These are phyloP conservation scores for Pseudofabraea citricarpa DNA, from an alignment of 2,329 filamentous ascomycete genomes.

Conservation along the genomic window DNA sequence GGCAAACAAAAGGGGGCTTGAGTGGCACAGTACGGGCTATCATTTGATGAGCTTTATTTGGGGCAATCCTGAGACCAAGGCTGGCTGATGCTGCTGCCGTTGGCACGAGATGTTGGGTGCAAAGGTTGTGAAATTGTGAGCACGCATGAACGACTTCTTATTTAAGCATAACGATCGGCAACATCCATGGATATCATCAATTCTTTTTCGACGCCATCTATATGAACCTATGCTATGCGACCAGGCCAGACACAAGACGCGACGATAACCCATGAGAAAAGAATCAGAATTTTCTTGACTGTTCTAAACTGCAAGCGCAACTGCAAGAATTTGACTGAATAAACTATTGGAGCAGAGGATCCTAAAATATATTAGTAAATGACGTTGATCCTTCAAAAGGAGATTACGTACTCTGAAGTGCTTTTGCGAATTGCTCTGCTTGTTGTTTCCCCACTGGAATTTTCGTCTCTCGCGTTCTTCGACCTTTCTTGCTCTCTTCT, in stretches of 20 bases:
- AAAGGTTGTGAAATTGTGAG: too few species aligned
- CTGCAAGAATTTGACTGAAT: slow-evolving; percentile 12
- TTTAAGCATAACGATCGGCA: too few species aligned
- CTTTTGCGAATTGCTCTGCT: slow-evolving; percentile 62
- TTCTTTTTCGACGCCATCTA: slow-evolving; percentile 1
- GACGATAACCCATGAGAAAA: too few species aligned
- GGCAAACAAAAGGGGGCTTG: too few species aligned
- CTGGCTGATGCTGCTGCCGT: too few species aligned
- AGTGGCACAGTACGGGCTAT: too few species aligned
- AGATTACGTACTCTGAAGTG: slow-evolving; percentile 55
- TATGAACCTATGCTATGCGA: not conserved
- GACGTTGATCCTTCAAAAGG: not conserved
- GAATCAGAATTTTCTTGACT: not conserved
- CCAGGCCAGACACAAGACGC: not conserved
- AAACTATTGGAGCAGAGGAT: slow-evolving; percentile 30
- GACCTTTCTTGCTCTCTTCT: slow-evolving; percentile 64
- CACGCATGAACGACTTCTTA: too few species aligned
- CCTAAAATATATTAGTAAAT: slow-evolving; percentile 21
- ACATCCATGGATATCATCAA: slow-evolving; percentile 3
- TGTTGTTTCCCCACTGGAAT: slow-evolving; percentile 67
- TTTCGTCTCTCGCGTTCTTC: slow-evolving; percentile 57
- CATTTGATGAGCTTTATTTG: too few species aligned
- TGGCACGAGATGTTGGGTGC: too few species aligned
- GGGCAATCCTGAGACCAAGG: too few species aligned
- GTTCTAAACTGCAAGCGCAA: not conserved